Base-by-base conservation (phyloP, 345 rosid genomes). In the Barbarea vulgaris region DNA sequence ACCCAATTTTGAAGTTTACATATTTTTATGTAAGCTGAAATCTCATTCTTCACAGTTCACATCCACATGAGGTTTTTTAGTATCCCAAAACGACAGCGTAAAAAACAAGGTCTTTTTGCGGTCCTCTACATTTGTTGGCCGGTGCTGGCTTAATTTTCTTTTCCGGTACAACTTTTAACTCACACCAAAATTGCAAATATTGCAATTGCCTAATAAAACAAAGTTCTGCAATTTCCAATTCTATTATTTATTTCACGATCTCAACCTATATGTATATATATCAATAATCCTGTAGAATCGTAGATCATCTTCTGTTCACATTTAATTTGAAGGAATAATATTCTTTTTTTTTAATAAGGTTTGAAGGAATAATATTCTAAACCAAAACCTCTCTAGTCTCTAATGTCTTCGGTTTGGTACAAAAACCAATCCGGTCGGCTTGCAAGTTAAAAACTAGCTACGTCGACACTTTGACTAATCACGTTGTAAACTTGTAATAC, bases 41-140 rank as follows among this genome's bases (percentile, higher is more conserved):
- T 33, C 53, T 41, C 51, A 11, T 47, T 63, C 54, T 55, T 70
- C 67, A 77, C 72, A 70, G 46, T 55, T 70, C 67, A 77, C 72
- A 70, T 56, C 80, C 76, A 70, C 72, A 64, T 77, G 80, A 56
- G 61, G 8, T 56, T 61, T 70, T 76, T 57, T 64, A 77, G 77
- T 64, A 77, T 77, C 77, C 77, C 68, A 51, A 72, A 71, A 72
- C 62, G 72, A 77, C 62, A 19, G 67, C 59, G 72, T 70, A 39
- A 50, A 39, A 65, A 50, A 9, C 73, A 66, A 72, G 73, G 51
- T 17, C 39, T 64, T 37, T 17, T 47, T 31, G 68, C 81, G 73
- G 67, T 72, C 42, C 27, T 70, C 39, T 28, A 54, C 66, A 46
- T 70, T 55, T 46, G 30, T 65, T 57, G 62, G 64, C 77, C 73